Conservation (phyloP, 23 red algal genomes). For the Pyropia haitanensis region DNA sequence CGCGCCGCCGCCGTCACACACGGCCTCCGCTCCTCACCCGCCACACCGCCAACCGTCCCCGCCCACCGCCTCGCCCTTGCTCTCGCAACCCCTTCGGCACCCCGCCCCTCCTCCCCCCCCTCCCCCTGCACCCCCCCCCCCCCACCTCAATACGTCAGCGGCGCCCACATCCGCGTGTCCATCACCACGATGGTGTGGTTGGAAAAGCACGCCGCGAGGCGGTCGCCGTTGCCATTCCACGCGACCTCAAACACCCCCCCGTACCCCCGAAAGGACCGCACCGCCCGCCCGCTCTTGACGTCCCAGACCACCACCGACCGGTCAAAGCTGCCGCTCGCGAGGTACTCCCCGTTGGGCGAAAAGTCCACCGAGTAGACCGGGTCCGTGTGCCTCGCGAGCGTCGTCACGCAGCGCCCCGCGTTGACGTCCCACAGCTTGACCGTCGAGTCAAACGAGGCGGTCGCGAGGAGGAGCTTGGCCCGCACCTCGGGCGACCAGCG, state of each 20-base stretch:
- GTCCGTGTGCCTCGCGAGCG: slow-evolving; percentile 68
- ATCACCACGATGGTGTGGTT: slow-evolving; percentile 78
- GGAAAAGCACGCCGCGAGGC: slow-evolving; percentile 66
- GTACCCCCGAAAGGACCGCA: slow-evolving; percentile 54
- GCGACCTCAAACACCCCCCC: slow-evolving; percentile 89
- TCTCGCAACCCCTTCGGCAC: too few relatives aligned
- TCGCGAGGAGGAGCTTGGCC: slow-evolving; percentile 57
- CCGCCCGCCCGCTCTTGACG: slow-evolving; percentile 52
- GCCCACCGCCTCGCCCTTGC: too few relatives aligned
- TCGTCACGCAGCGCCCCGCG: slow-evolving; percentile 37
- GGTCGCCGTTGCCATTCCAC: slow-evolving; percentile 78
- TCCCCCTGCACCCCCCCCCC: too few relatives aligned
- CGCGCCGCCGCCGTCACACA: too few relatives aligned
- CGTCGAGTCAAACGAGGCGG: slow-evolving; percentile 90
- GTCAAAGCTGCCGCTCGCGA: slow-evolving; percentile 83
- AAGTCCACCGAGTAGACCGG: slow-evolving; percentile 85
- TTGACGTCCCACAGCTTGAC: slow-evolving; percentile 92
- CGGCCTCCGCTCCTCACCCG: too few relatives aligned
- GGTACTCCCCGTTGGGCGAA: slow-evolving; percentile 72
- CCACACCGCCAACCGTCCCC: too few relatives aligned
- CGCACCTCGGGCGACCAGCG: slow-evolving; percentile 71
- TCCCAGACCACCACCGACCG: slow-evolving; percentile 77
- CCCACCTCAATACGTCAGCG: neutral
- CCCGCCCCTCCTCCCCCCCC: too few relatives aligned
- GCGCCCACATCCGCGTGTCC: slow-evolving; percentile 37